Evolutionary conservation across 148 eudicot species (phyloP).

Genomic region (Rhododendron griersonianum): DNA sequence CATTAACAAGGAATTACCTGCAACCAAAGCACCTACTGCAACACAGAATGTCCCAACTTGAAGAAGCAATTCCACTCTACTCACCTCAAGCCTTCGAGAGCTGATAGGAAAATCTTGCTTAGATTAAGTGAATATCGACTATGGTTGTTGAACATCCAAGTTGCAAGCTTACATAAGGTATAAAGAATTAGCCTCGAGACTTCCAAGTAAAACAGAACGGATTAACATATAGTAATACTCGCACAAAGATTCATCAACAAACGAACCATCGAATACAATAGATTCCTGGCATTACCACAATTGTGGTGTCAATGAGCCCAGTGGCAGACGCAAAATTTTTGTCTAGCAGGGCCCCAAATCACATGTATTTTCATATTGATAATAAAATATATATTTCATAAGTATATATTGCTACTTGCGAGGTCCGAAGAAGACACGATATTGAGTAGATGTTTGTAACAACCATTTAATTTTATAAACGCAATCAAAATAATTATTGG

Average conservation of each 20-base stretch:
- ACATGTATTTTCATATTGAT: background rate
- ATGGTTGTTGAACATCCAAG: background rate
- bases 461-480: background rate
- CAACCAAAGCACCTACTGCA: conserved; percentile 85
- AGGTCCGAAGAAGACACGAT: background rate
- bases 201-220: background rate
- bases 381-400: no score
- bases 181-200: background rate
- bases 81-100: conserved; percentile 93
- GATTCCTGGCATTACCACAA: no score
- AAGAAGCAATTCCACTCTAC: conserved; percentile 96
- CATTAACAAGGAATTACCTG: conserved; percentile 44
- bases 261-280: background rate
- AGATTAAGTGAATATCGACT: background rate
- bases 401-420: background rate
- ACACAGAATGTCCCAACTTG: conserved; percentile 95
- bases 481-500: background rate
- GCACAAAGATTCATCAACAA: background rate
- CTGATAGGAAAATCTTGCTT: conserved; percentile 33
- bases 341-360: background rate
- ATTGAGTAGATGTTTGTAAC: background rate
- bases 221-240: background rate
- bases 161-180: background rate
- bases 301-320: background rate
- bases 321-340: background rate